These are phyloP conservation scores for Fusarium protoensiforme DNA, from an alignment of 2,329 filamentous ascomycete species.

Conservation along the genomic window DNA sequence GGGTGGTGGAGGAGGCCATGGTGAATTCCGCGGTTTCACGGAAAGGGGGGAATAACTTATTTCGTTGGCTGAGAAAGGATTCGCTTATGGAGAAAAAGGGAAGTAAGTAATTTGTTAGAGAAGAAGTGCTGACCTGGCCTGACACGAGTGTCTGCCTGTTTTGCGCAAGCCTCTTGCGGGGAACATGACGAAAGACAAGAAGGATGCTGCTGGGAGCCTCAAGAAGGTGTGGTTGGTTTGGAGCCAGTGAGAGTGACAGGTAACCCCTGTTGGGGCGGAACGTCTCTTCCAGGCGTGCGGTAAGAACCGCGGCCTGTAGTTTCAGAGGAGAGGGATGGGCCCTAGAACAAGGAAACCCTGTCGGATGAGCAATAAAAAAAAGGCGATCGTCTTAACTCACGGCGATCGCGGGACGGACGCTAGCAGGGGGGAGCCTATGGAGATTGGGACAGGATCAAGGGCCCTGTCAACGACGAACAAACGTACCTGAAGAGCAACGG, in stretches of 20 bases:
- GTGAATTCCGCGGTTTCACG: not conserved
- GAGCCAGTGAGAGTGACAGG: not conserved
- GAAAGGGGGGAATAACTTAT: not conserved
- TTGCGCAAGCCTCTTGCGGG: constrained; percentile 26
- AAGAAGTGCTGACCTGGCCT: constrained; percentile 4
- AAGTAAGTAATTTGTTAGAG: constrained; percentile 16
- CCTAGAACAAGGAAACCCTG: not conserved
- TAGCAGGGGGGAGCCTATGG: constrained; percentile 26
- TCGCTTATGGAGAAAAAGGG: not conserved
- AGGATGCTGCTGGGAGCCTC: not conserved
- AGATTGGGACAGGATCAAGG: constrained; percentile 16
- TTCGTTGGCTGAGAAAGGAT: not conserved
- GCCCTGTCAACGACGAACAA: constrained; percentile 6
- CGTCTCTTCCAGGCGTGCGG: not conserved
- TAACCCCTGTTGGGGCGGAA: not conserved
- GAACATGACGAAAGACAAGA: constrained; percentile 38
- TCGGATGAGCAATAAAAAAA: not conserved
- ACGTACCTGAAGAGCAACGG: constrained; percentile 5
- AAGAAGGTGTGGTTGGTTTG: not conserved
- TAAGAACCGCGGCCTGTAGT: not conserved
- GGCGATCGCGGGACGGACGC: constrained; percentile 30
- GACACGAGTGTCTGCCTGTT: constrained; percentile 11
- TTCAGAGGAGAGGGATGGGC: not conserved
- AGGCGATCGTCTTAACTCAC: constrained; percentile 28
- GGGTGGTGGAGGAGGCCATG: constrained; percentile 24